phyloP scores from a whole-genome alignment of 371 early-diverging fungal species.

The Mortierella polycephala region DNA sequence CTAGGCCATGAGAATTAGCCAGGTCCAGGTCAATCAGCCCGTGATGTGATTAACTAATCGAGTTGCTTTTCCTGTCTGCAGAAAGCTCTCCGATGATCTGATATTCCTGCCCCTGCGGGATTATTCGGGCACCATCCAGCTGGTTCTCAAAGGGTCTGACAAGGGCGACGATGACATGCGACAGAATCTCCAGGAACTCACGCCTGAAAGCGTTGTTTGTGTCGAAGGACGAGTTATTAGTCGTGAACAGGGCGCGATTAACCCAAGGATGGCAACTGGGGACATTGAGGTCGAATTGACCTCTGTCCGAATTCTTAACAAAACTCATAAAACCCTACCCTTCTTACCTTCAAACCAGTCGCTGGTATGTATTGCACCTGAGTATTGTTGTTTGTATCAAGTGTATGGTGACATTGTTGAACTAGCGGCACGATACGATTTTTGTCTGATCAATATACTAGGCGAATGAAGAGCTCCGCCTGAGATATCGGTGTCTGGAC shows the following conservation, averaged over 20 bases:
- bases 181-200: slow-evolving; percentile 59
- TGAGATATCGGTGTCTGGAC: slow-evolving; percentile 85
- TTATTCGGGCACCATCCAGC: slow-evolving; percentile 72
- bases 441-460: slow-evolving; percentile 32
- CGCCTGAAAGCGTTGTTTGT: slow-evolving; percentile 74
- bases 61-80: slow-evolving; percentile 17
- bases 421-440: neutral
- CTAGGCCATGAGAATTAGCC: neutral
- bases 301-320: slow-evolving; percentile 74
- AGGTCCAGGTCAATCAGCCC: too few relatives aligned
- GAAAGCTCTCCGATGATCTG: slow-evolving; percentile 69
- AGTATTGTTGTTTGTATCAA: neutral
- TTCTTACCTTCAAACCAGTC: slow-evolving; percentile 72
- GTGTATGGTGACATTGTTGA: neutral
- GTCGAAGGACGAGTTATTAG: slow-evolving; percentile 68
- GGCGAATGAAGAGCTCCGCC: slow-evolving; percentile 85
- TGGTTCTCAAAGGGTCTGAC: slow-evolving; percentile 60
- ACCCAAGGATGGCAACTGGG: slow-evolving; percentile 64
- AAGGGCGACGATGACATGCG: slow-evolving; percentile 31
- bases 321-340: slow-evolving; percentile 74
- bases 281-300: slow-evolving; percentile 80
- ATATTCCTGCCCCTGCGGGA: slow-evolving; percentile 79
- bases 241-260: slow-evolving; percentile 64
- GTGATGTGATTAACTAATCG: neutral
- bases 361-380: slow-evolving; percentile 58